Evolutionary conservation across 2,329 filamentous ascomycete species (phyloP).

Genomic region (Decorospora gaudefroyi): DNA sequence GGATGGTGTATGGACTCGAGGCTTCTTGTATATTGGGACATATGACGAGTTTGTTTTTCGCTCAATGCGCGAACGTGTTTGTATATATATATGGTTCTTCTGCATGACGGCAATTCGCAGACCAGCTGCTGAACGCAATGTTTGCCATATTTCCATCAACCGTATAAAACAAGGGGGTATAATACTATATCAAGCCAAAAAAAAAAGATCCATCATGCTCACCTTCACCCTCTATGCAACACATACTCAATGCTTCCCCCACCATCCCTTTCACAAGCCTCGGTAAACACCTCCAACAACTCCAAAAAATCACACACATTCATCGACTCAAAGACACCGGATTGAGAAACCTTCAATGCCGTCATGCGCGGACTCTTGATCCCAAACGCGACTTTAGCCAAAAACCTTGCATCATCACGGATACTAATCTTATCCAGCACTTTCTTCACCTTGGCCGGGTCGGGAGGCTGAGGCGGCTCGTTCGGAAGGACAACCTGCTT

Average conservation of each 20-base stretch:
- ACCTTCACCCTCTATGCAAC: too few species aligned
- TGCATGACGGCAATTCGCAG: too few species aligned
- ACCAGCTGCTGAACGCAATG: too few species aligned
- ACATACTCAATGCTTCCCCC: background rate
- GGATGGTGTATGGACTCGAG: too few species aligned
- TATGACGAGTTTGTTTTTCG: too few species aligned
- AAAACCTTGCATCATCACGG: constrained; percentile 62
- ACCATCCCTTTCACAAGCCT: constrained; percentile 15
- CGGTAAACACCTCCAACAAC: constrained; percentile 30
- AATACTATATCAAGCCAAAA: too few species aligned
- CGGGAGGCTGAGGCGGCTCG: constrained; percentile 48
- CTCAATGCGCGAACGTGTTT: too few species aligned
- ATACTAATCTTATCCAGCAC: constrained; percentile 54
- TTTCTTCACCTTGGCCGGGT: constrained; percentile 48
- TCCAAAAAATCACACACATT: constrained; percentile 58
- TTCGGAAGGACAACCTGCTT: constrained; percentile 45
- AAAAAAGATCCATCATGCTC: too few species aligned
- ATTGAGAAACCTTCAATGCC: constrained; percentile 55
- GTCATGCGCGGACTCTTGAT: constrained; percentile 62
- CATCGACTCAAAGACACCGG: constrained; percentile 58
- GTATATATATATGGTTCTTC: too few species aligned
- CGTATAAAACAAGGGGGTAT: too few species aligned
- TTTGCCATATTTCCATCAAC: too few species aligned
- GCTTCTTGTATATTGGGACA: too few species aligned
- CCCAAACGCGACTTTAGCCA: constrained; percentile 65